These are phyloP conservation scores for Zygosaccharomyces sapae DNA, from an alignment of 1,139 yeast genomes.

Conservation along the genomic window DNA sequence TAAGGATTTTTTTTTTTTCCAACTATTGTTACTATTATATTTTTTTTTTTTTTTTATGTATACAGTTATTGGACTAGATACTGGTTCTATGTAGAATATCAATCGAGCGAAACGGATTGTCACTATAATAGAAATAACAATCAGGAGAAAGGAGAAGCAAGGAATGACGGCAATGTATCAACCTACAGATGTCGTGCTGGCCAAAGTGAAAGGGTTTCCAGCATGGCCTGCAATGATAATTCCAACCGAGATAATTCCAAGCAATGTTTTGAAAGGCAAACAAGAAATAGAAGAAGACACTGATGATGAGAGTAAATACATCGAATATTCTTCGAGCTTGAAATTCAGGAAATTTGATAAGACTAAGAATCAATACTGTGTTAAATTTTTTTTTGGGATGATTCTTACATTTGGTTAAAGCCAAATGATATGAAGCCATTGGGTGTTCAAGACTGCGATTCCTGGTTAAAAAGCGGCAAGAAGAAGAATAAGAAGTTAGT, in stretches of 20 bases:
- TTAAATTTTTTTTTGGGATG: conserved; percentile 35
- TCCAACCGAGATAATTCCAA: conserved; percentile 55
- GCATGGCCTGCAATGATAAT: conserved; percentile 81
- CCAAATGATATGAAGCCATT: conserved; percentile 23
- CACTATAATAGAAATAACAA: background rate
- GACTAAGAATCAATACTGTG: conserved; percentile 28
- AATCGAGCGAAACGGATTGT: conserved; percentile 2
- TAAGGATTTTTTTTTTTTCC: conserved; percentile 6
- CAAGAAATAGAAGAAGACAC: conserved; percentile 24
- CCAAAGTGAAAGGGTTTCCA: conserved; percentile 73
- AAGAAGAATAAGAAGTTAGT: conserved; percentile 30
- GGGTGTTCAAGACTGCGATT: conserved; percentile 22
- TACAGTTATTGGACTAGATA: conserved; percentile 1
- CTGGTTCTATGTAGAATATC: conserved; percentile 5
- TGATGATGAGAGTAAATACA: conserved; percentile 29
- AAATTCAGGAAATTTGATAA: conserved; percentile 27
- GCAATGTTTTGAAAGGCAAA: conserved; percentile 44
- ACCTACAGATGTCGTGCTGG: conserved; percentile 50
- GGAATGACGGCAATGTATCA: conserved; percentile 21
- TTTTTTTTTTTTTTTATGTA: background rate
- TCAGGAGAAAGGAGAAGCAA: background rate
- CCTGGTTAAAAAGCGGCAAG: conserved; percentile 24
- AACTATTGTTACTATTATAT: background rate
- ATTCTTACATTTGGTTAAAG: conserved; percentile 35
- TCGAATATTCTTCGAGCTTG: conserved; percentile 25